These are phyloP conservation scores for Rosa persica DNA, from an alignment of 306 rosid genomes.

Conservation along the genomic window DNA sequence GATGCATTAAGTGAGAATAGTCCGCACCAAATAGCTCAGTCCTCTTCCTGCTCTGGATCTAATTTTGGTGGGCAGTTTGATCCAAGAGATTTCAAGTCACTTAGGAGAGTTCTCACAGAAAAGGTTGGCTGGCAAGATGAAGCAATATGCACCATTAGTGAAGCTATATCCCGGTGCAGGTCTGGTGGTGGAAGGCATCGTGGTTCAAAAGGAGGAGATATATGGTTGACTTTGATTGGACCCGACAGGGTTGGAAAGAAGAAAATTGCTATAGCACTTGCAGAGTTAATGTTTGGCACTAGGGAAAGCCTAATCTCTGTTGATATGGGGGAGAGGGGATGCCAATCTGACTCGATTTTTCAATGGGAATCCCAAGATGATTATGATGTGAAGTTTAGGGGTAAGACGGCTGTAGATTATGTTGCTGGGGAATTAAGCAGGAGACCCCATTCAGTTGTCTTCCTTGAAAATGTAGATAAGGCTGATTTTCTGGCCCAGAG, in stretches of 20 bases:
- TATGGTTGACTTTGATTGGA: constrained; percentile 82
- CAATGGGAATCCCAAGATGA: constrained; percentile 40
- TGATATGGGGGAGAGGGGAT: constrained; percentile 53
- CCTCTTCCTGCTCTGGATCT: constrained; percentile 47
- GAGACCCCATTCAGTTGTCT: constrained; percentile 65
- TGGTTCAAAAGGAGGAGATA: constrained; percentile 56
- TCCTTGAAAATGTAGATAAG: constrained; percentile 68
- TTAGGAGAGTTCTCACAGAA: constrained; percentile 45
- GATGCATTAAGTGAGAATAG: constrained; percentile 40
- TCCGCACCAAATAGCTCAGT: constrained; percentile 36
- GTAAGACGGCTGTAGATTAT: constrained; percentile 65
- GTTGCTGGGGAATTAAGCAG: constrained; percentile 73
- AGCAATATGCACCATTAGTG: constrained; percentile 58
- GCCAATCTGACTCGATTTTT: constrained; percentile 36
- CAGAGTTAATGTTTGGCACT: constrained; percentile 58
- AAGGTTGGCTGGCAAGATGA: constrained; percentile 81
- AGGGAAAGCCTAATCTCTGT: constrained; percentile 55
- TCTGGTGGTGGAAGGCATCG: constrained; percentile 46
- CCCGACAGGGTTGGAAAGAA: constrained; percentile 81
- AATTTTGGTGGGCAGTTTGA: constrained; percentile 43
- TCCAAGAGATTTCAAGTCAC: constrained; percentile 62
- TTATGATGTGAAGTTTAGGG: constrained; percentile 54
- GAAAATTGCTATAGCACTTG: constrained; percentile 67
- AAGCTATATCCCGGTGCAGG: constrained; percentile 46
- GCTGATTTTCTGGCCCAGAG: constrained; percentile 65